Evolutionary conservation across 1,284 basidiomycete genomes (phyloP), one percentile per base, ranked within the genome.

Genomic region (Porogramme epimiltina): DNA sequence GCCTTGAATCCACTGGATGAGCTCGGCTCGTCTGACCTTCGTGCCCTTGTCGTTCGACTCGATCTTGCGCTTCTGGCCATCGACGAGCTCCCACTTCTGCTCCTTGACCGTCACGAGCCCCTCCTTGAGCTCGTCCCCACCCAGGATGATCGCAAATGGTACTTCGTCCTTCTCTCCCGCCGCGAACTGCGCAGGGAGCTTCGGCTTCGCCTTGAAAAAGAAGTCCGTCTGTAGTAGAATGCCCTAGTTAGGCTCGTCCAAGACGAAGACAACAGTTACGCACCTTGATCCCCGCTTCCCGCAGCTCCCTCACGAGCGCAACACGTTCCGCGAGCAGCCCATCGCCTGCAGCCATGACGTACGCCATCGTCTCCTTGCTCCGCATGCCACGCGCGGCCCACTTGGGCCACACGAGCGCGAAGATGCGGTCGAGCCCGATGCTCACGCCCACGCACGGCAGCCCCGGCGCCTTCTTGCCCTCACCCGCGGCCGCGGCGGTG

Each of bases 351-450:
- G 89, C 87, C 80, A 99, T 89, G 49, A 99, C 91, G 71, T 88
- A 99, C 38, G 91, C 95, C 78, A 98, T 90, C 44, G 94, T 95
- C 68, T 92, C 93, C 74, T 98, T 98, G 46, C 85, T 87, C 64
- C 95, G 79, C 71, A 82, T 82, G 3, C 89, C 85, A 60, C 78
- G 78, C 63, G 89, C 89, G 22, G 81, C 82, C 82, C 91, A 89
- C 69, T 86, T 89, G 52, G 88, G 88, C 86, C 93, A 94, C 58
- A 97, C 73, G 62, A 99, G 81, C 31, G 93, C 91, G 67, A 98
- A 99, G 54, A 99, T 89, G n/a, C 97, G 78, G 73, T 99, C 97
- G 45, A 99, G 80, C 23, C 97, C 97, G 60, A 99, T 90, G 58
- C 87, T 92, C 28, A 98, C 84, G 20, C 97, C 96, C 11, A 99